Base-by-base conservation (phyloP, 164 flowering plant genomes). In the Chimonanthus praecox region DNA sequence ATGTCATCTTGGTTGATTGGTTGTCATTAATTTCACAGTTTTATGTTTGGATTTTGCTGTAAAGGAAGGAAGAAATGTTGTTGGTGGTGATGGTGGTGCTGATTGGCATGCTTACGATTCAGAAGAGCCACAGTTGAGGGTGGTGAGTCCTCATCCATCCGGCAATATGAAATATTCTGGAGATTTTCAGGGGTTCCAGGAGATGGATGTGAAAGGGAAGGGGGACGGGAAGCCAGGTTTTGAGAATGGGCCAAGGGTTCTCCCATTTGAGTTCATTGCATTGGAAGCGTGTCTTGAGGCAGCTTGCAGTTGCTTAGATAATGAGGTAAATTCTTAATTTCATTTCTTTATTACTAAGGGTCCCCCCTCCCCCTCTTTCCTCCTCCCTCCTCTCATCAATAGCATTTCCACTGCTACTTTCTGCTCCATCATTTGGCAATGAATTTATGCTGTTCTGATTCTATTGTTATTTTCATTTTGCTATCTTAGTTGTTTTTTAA, bases 251-350 rank as follows among this genome's bases (percentile, higher is more conserved):
- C 80, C 84, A 65, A 93, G 87, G 85, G 84, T 86, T 75, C 97
- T 89, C 61, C 99, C 94, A 0, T 95, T 91, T 82, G 99, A 95
- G 80, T 95, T 95, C 80, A 87, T 95, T 49, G 94, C 97, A 2
- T 69, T 95, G 85, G 99, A 95, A 83, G 94, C 99, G 21, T 93
- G 99, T 78, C 94, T 95, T 54, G 98, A 95, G 80, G 91, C 94
- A 77, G 94, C 98, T 81, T 95, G 98, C 79, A 87, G 93, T 74
- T 84, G 89, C 82, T 84, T 95, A 72, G 99, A 95, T 45, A 91
- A 75, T 74, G 99, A 95, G 77, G 99, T 94, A 79, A 67, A 70
- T 43, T n/a, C 47, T 7, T 7, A 15, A 43, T 33, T 16, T 3
- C 45, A 1, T 49, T 20, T 21, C 64, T 58, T 60, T 15, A 68